Percentiles rank a stretch among this genome's conserved stretches.
Evolutionary conservation across 306 rosid species (phyloP).

Genomic region (Fagus sylvatica): DNA sequence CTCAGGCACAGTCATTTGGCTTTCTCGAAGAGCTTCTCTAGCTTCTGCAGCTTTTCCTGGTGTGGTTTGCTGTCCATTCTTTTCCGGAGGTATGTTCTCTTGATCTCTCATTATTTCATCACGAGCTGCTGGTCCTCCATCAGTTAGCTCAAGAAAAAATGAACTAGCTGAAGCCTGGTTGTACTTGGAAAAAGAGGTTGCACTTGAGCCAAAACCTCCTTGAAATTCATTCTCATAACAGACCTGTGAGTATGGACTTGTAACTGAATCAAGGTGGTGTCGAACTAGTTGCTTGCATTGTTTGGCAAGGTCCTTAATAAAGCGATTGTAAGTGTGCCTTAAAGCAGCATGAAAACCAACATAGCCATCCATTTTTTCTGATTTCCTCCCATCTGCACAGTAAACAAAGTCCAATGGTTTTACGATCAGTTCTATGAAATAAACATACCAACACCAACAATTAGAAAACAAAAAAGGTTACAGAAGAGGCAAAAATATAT

Average conservation of each 20-base stretch:
- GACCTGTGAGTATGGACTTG: conserved; percentile 93
- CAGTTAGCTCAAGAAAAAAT: conserved; percentile 69
- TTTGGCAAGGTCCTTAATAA: conserved; percentile 73
- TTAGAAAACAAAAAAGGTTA: conserved; percentile 6
- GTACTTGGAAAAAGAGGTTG: conserved; percentile 45
- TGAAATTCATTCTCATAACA: conserved; percentile 70
- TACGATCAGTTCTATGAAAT: conserved; percentile 12
- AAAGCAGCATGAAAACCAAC: conserved; percentile 94
- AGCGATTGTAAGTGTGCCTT: conserved; percentile 72
- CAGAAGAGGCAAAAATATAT: background rate
- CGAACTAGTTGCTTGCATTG: conserved; percentile 86
- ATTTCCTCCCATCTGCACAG: conserved; percentile 65
- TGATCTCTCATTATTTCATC: conserved; percentile 54
- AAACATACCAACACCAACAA: background rate
- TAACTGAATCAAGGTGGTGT: conserved; percentile 92
- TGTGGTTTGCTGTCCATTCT: conserved; percentile 58
- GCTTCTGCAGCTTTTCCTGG: conserved; percentile 71
- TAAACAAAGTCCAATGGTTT: conserved; percentile 29
- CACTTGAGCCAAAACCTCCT: conserved; percentile 42
- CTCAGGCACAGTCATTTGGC: conserved; percentile 87
- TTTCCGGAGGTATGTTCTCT: conserved; percentile 89
- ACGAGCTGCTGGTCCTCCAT: conserved; percentile 40
- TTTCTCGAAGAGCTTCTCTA: conserved; percentile 63
- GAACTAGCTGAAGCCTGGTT: conserved; percentile 54
- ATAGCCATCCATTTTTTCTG: conserved; percentile 80